Evolutionary conservation across 306 rosid genomes (phyloP), one percentile per base, ranked within the genome.

Genomic region (Rubus idaeus): DNA sequence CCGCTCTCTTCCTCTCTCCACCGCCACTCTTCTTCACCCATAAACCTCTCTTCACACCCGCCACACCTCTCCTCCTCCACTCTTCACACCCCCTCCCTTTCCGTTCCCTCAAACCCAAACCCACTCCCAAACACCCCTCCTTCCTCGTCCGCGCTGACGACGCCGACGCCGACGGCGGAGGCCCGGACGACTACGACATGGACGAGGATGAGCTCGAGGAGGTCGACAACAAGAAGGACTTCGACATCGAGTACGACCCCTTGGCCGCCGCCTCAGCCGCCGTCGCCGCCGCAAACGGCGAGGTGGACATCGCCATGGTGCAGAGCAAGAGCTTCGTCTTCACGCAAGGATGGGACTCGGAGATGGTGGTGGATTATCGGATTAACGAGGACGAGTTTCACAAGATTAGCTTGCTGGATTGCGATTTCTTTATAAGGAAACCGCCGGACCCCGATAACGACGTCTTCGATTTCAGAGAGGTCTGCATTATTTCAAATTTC

Each of bases 381-480:
- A 92, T 95, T 37, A 83, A 92, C 73, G 96, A 92, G 70, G 95
- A 92, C 5, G 98, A 95, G 81, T 95, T 95, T 82, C 97, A 95
- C 73, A 90, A 92, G 90, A 84, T 94, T 69, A 73, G 90, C 77
- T 83, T 95, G 83, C 39, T 87, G 39, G 92, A 92, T 50, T 95
- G 97, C 44, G 97, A 95, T 71, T 92, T 95, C 90, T 90, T 95
- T 72, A 88, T 95, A 2, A 79, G 96, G 70, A 95, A 95, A 69
- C 96, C 96, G 2, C 97, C 96, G 4, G 98, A 89, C 75, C 97
- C 97, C 7, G 97, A 90, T 47, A 83, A 79, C 64, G 92, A 95
- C 66, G 98, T 95, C 64, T 95, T 85, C 68, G 97, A 95, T 82
- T 95, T 95, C 84, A 83, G 96, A 75, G 98, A 95, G 97, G 98